These are phyloP conservation scores for Cladorrhinum sp. DNA, from an alignment of 2,329 filamentous ascomycete species.

Conservation along the genomic window DNA sequence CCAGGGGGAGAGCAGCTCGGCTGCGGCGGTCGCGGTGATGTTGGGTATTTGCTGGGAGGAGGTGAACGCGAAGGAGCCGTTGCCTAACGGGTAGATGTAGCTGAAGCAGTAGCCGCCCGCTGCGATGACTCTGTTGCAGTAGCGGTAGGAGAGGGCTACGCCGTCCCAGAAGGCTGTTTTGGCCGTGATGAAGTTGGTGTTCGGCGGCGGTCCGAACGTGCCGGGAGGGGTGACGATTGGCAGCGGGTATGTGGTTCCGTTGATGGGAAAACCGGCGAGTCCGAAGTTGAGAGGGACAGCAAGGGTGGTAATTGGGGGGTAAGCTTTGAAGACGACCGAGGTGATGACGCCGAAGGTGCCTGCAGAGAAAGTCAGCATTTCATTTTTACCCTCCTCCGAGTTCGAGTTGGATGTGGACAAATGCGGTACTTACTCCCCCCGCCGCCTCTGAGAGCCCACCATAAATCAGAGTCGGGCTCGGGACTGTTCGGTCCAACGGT, in stretches of 20 bases:
- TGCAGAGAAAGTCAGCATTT: no score
- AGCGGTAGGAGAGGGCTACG: constrained; percentile 25
- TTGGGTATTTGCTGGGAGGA: constrained; percentile 27
- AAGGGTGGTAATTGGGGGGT: constrained; percentile 24
- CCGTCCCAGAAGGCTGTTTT: constrained; percentile 27
- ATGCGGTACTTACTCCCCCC: constrained; percentile 28
- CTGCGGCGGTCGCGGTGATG: constrained; percentile 30
- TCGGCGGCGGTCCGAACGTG: background rate
- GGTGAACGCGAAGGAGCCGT: constrained; percentile 27
- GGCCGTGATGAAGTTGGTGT: constrained; percentile 6
- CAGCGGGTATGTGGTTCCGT: constrained; percentile 7
- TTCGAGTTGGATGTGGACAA: background rate
- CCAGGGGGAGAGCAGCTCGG: constrained; percentile 31
- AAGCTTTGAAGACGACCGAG: constrained; percentile 28
- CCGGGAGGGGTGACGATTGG: constrained; percentile 6
- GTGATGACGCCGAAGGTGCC: constrained; percentile 29
- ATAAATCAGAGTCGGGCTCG: constrained; percentile 33
- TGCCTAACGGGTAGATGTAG: constrained; percentile 29
- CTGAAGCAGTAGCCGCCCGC: constrained; percentile 27
- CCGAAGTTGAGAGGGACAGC: constrained; percentile 19
- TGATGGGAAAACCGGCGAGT: constrained; percentile 12
- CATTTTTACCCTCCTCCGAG: no score
- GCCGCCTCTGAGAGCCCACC: constrained; percentile 41
- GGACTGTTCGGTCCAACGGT: constrained; percentile 41
- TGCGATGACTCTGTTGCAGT: constrained; percentile 23